Evolutionary conservation across 2,329 filamentous ascomycete genomes (phyloP), one percentile per base, ranked within the genome.

Genomic region (Colletotrichum agaves): DNA sequence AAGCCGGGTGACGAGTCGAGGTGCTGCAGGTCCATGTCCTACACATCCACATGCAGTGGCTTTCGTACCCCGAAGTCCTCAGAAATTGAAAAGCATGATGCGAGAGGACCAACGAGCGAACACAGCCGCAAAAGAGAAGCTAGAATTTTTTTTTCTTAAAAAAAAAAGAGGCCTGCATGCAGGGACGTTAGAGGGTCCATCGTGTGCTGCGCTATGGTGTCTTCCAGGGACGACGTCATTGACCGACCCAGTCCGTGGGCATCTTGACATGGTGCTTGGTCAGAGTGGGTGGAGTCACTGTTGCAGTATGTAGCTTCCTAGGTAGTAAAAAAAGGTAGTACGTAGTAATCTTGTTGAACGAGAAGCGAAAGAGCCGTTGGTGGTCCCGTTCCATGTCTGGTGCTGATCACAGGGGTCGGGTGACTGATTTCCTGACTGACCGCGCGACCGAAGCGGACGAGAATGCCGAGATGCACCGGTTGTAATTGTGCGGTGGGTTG

Each of bases 1-100:
- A 69, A 69, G 49, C 66, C 44, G 4, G 50, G 63, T 69, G 66
- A 69, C 63, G 50, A 69, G 56, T 67, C 66, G 41, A 67, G 57
- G 37, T 27, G 35, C 43, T 43, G 55, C 61, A 67, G 44, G 52
- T 58, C 60, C 49, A 56, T 15, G 47, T 52, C 47, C 47, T 27
- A 44, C 49, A 55, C 27, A 27, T 35, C 27, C 27, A n/a, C 35
- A n/a, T 27, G 50, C 57, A 35, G 53, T 49, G 31, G 35, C 12
- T 41, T 27, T 62, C 47, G 41, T 35, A 59, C 35, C 58, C 13
- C 57, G 27, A 47, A 11, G 17, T 33, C 7, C 5, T 39, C 17
- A 43, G 27, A 35, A 8, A 47, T 15, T 27, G 15, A n/a, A n/a
- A 52, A 15, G n/a, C 47, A 15, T 11, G 33, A 35, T 35, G 47